phyloP scores from a whole-genome alignment of 2,329 filamentous ascomycete species.

The Conoideocrella luteorostrata region DNA sequence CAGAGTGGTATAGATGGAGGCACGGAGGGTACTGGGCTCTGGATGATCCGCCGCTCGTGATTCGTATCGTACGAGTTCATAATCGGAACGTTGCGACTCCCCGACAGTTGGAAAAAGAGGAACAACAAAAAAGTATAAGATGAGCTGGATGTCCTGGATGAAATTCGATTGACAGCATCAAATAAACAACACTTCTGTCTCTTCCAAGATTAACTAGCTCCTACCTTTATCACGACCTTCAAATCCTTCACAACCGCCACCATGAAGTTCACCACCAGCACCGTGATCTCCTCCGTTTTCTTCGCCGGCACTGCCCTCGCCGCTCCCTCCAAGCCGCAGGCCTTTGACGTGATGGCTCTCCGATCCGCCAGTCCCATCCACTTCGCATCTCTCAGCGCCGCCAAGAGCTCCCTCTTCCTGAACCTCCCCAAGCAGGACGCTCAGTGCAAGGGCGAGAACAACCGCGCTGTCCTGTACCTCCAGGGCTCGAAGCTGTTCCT shows the following conservation, averaged over 20 bases:
- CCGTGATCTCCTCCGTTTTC: slow-evolving; percentile 19
- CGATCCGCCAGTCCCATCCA: slow-evolving; percentile 44
- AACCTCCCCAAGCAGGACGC: slow-evolving; percentile 39
- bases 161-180: too few species aligned
- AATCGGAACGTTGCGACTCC: too few species aligned
- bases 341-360: slow-evolving; percentile 45
- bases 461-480: slow-evolving; percentile 45
- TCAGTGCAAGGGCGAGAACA: slow-evolving; percentile 36
- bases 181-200: not conserved
- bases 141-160: too few species aligned
- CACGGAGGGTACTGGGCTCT: too few species aligned
- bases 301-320: slow-evolving; percentile 22
- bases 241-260: slow-evolving; percentile 5
- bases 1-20: too few species aligned
- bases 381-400: slow-evolving; percentile 38
- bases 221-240: not conserved
- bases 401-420: slow-evolving; percentile 36
- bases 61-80: too few species aligned
- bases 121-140: too few species aligned
- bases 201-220: too few species aligned
- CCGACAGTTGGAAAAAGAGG: too few species aligned
- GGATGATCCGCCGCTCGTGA: too few species aligned
- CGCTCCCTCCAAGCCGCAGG: slow-evolving; percentile 19
- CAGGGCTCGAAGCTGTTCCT: slow-evolving; percentile 40
- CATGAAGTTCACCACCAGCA: slow-evolving; percentile 23